These are phyloP conservation scores for Paratinospora sagittata DNA, from an alignment of 164 flowering plant species.

Conservation along the genomic window DNA sequence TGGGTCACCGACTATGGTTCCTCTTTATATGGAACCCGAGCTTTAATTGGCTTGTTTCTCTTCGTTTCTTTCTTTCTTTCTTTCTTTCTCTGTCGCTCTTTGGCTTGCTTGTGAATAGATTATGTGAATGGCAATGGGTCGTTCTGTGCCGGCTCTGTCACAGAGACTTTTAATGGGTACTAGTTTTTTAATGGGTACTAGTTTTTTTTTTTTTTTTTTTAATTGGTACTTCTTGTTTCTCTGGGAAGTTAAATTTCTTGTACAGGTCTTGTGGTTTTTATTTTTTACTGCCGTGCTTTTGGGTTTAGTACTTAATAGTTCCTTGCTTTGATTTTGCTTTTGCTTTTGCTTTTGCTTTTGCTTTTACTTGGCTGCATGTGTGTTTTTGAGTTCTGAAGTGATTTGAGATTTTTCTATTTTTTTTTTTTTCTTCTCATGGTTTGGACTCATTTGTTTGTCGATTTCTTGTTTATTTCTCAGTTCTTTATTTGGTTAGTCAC, in stretches of 20 bases:
- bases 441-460: not conserved
- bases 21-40: not conserved
- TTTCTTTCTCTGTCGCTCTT: not conserved
- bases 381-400: not conserved
- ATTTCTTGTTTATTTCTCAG: not conserved
- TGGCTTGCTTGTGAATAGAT: not conserved
- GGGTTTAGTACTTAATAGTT: not conserved
- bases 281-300: not conserved
- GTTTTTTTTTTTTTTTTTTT: too few relatives aligned
- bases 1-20: not conserved
- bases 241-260: too few relatives aligned
- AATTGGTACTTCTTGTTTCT: slow-evolving; percentile 1
- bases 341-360: too few relatives aligned
- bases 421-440: not conserved
- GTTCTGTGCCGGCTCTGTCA: not conserved
- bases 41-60: not conserved
- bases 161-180: not conserved
- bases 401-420: not conserved
- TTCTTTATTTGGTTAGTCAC: not conserved
- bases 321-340: not conserved
- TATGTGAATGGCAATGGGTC: not conserved
- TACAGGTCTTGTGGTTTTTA: not conserved
- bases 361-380: not conserved
- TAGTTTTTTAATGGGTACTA: not conserved
- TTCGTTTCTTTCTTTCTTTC: not conserved